Conservation (phyloP, 2,329 filamentous ascomycete genomes). For the Colletotrichum sublineola region DNA sequence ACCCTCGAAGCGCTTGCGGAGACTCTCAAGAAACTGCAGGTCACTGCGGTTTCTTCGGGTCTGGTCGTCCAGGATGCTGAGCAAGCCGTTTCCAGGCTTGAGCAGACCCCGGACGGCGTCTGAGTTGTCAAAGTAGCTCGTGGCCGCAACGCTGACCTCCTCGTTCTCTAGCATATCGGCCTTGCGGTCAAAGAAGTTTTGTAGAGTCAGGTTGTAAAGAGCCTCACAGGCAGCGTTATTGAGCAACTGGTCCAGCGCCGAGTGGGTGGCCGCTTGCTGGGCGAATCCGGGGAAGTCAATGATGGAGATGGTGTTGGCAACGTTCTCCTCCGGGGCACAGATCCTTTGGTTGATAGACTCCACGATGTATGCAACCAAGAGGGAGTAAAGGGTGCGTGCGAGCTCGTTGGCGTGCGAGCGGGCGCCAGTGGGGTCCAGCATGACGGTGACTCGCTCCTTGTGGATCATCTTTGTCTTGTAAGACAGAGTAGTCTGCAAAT, state of each 20-base stretch:
- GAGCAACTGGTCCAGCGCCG: slow-evolving; percentile 89
- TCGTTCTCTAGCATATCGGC: slow-evolving; percentile 94
- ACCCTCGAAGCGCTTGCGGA: slow-evolving; percentile 92
- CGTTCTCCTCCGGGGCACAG: slow-evolving; percentile 87
- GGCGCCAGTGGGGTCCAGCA: slow-evolving; percentile 93
- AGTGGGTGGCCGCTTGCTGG: slow-evolving; percentile 85
- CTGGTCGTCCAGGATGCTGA: slow-evolving; percentile 97
- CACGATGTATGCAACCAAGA: slow-evolving; percentile 93
- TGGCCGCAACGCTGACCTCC: slow-evolving; percentile 89
- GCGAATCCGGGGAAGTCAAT: slow-evolving; percentile 97
- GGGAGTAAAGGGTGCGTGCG: slow-evolving; percentile 90
- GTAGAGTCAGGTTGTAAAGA: slow-evolving; percentile 91
- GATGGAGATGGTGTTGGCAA: slow-evolving; percentile 93
- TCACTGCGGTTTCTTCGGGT: slow-evolving; percentile 91
- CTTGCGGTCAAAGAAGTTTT: slow-evolving; percentile 96
- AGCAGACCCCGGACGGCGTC: slow-evolving; percentile 93
- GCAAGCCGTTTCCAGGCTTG: slow-evolving; percentile 90
- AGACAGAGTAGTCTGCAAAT: slow-evolving; percentile 88
- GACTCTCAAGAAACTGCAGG: slow-evolving; percentile 88
- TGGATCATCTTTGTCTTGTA: slow-evolving; percentile 98
- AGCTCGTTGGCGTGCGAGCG: slow-evolving; percentile 94
- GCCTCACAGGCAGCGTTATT: slow-evolving; percentile 95
- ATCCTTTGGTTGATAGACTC: slow-evolving; percentile 92
- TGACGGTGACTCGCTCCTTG: slow-evolving; percentile 96
- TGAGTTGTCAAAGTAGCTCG: slow-evolving; percentile 97